Evolutionary conservation across 2,329 filamentous ascomycete genomes (phyloP).

Genomic region (Fusarium nanum): DNA sequence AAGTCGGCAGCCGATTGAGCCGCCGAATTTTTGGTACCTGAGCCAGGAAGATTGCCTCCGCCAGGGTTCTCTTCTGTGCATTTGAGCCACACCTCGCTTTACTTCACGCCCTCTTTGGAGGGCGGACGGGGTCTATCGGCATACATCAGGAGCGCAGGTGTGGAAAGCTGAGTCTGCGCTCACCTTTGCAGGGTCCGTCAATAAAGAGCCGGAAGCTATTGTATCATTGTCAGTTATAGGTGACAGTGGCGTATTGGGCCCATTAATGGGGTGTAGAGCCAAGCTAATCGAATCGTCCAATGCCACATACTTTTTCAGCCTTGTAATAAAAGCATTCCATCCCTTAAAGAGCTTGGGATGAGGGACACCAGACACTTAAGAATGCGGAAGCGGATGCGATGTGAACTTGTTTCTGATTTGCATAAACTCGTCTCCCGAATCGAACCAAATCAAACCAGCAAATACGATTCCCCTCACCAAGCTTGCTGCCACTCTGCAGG

Average conservation of each 20-base stretch:
- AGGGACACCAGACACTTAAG: slow-evolving; percentile 13
- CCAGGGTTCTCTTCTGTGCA: slow-evolving; percentile 27
- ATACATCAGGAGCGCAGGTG: slow-evolving; percentile 31
- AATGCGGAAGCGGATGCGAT: slow-evolving; percentile 8
- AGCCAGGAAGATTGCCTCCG: slow-evolving; percentile 35
- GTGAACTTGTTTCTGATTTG: slow-evolving; percentile 30
- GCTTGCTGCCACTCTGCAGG: background rate
- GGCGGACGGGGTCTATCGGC: slow-evolving; percentile 30
- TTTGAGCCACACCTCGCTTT: slow-evolving; percentile 37
- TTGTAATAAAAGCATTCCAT: slow-evolving; percentile 39
- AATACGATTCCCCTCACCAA: slow-evolving; percentile 14
- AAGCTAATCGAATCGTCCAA: slow-evolving; percentile 38
- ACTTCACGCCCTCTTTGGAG: slow-evolving; percentile 35
- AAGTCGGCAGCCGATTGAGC: slow-evolving; percentile 39
- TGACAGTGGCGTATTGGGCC: slow-evolving; percentile 44
- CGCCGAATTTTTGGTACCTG: slow-evolving; percentile 39
- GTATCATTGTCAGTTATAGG: slow-evolving; percentile 39
- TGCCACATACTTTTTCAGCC: slow-evolving; percentile 43
- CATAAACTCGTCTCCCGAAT: slow-evolving; percentile 14
- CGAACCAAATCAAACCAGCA: slow-evolving; percentile 7
- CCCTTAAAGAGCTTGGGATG: slow-evolving; percentile 18
- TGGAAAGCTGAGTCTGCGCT: slow-evolving; percentile 31
- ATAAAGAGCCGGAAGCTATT: slow-evolving; percentile 36
- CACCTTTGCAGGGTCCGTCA: slow-evolving; percentile 24
- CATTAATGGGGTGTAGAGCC: slow-evolving; percentile 31